Base-by-base conservation (phyloP, 1,139 yeast genomes). In the Blastobotrys capitulatus region DNA sequence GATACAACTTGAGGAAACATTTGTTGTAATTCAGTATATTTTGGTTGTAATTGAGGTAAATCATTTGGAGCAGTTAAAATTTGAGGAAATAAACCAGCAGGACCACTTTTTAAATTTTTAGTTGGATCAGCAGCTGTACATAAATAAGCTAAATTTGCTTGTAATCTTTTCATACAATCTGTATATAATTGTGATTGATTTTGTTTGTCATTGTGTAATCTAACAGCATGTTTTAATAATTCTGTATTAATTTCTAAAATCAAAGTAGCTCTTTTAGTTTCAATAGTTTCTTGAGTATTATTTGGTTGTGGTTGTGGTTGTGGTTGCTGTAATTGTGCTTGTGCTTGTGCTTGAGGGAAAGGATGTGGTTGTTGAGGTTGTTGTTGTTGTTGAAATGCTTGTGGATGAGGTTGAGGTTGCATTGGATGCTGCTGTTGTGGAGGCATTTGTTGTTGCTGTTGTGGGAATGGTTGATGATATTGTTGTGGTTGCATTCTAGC, bases 191-290 rank as follows among this genome's bases (percentile, higher is more conserved):
- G 43, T 8, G 16, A 20, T n/a, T 38, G 13, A 9, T 25, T 38
- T 19, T 18, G 44, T 34, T 50, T 58, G 18, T 57, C 60, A 8
- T 58, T 54, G 12, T 59, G 45, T 18, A 61, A 53, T n/a, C 47
- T 44, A 20, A 61, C 52, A 7, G 66, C 62, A 34, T 54, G 54
- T 27, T 58, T 54, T 15, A 67, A 47, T 15, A 67, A 62, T 49
- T 67, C 70, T 39, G 57, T 57, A 55, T 67, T 67, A 51, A 67
- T 62, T 18, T 64, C 61, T 19, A 67, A 56, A 36, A 67, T 47
- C 40, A 62, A 43, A 32, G 59, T 36, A 8, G 61, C 56, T 13
- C 67, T 58, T 36, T 56, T 54, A 20, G 54, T 55, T 26, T 60
- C 66, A 2, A 56, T 38, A 19, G 37, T 25, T 25, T 19, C 42